Evolutionary conservation across 2,329 filamentous ascomycete species (phyloP).

Genomic region (Phyllosticta capitalensis): DNA sequence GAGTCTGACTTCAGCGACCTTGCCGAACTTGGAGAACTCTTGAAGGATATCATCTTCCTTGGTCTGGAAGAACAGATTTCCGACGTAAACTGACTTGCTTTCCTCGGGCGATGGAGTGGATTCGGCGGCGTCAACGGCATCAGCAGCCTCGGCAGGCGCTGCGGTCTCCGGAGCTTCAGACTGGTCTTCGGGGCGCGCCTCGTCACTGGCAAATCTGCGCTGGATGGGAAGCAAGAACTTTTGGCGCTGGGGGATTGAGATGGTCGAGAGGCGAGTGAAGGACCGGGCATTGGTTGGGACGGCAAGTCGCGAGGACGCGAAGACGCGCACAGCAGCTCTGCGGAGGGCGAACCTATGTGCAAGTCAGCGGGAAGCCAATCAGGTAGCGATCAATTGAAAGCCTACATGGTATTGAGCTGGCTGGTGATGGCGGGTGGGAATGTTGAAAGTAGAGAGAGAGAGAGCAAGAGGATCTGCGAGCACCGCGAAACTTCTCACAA

Average conservation of each 20-base stretch:
- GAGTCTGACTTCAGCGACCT: constrained; percentile 44
- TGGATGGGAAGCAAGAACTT: constrained; percentile 32
- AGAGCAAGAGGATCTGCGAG: neutral
- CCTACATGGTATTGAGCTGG: neutral
- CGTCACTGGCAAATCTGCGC: constrained; percentile 41
- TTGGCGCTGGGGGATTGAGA: constrained; percentile 22
- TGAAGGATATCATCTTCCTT: constrained; percentile 50
- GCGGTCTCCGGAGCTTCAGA: constrained; percentile 18
- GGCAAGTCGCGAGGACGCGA: constrained; percentile 38
- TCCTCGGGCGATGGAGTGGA: constrained; percentile 3
- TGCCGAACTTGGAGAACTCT: constrained; percentile 51
- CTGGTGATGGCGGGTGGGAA: neutral
- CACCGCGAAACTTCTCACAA: neutral
- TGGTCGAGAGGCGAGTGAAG: constrained; percentile 17
- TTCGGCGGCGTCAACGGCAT: constrained; percentile 15
- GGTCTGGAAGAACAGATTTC: constrained; percentile 62
- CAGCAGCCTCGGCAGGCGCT: constrained; percentile 14
- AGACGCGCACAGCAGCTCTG: constrained; percentile 46
- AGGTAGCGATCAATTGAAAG: neutral
- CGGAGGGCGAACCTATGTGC: constrained; percentile 46
- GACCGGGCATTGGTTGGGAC: constrained; percentile 33
- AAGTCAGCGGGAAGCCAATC: neutral
- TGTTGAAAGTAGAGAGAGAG: neutral
- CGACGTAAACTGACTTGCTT: constrained; percentile 48
- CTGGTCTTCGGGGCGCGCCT: constrained; percentile 21